Evolutionary conservation across 2,329 filamentous ascomycete genomes (phyloP).

Genomic region (Aspergillus transmontanensis): DNA sequence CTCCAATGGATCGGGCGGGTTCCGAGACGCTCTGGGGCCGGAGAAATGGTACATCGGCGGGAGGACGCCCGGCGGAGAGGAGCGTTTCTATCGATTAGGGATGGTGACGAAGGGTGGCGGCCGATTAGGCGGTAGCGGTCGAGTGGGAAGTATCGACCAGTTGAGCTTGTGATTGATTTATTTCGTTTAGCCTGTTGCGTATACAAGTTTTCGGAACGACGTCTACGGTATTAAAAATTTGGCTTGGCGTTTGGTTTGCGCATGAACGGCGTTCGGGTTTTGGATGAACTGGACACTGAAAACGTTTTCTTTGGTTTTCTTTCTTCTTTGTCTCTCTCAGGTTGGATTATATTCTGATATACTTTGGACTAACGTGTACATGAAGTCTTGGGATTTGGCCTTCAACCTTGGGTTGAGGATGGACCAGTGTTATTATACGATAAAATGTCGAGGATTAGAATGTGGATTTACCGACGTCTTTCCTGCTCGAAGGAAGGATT

Average conservation of each 20-base stretch:
- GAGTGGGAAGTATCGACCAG: slow-evolving; percentile 52
- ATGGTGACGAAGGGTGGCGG: slow-evolving; percentile 50
- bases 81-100: slow-evolving; percentile 51
- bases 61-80: slow-evolving; percentile 49
- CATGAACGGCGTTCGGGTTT: not conserved
- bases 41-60: slow-evolving; percentile 58
- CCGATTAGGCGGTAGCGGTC: slow-evolving; percentile 42
- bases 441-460: not conserved
- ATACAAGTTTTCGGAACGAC: not conserved
- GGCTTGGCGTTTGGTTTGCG: slow-evolving; percentile 2
- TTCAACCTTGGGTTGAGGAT: not conserved
- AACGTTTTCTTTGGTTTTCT: not conserved
- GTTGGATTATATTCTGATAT: not conserved
- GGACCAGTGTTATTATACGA: not conserved
- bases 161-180: slow-evolving; percentile 45
- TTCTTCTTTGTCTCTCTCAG: not conserved
- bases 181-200: not conserved
- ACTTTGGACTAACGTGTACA: not conserved
- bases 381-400: not conserved
- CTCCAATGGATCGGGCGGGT: slow-evolving; percentile 50
- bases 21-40: slow-evolving; percentile 48
- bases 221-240: not conserved
- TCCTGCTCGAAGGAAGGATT: not conserved
- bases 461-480: not conserved
- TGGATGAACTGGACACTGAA: not conserved